phyloP scores from a whole-genome alignment of 495 filamentous ascomycete genomes.

The Entonaema liquescens region DNA sequence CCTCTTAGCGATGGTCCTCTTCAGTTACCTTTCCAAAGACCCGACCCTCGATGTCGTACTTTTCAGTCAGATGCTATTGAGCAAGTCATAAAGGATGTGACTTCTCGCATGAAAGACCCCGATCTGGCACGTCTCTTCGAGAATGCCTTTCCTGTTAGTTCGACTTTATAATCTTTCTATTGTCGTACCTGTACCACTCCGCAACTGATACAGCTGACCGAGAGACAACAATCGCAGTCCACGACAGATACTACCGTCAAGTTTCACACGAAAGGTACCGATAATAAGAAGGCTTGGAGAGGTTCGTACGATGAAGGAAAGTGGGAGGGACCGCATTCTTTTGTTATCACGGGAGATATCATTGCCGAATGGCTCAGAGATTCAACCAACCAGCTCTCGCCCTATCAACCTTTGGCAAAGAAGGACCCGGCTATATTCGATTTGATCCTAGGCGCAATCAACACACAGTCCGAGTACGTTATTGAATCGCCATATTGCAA shows the following conservation, averaged over 20 bases:
- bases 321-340: constrained; percentile 88
- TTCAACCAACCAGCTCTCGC: constrained; percentile 92
- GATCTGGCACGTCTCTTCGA: constrained; percentile 94
- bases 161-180: constrained; percentile 1
- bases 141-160: constrained; percentile 81
- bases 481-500: constrained; percentile 97
- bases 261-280: constrained; percentile 60
- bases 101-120: constrained; percentile 78
- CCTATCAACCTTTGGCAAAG: constrained; percentile 85
- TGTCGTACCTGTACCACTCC: constrained; percentile 21
- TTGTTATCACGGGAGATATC: constrained; percentile 94
- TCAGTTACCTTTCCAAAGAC: constrained; percentile 88
- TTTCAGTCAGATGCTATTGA: constrained; percentile 88
- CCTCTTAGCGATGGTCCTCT: constrained; percentile 84
- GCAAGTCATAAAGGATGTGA: constrained; percentile 84
- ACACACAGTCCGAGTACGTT: constrained; percentile 94
- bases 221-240: constrained; percentile 57
- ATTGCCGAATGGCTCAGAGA: constrained; percentile 98
- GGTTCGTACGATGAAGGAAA: constrained; percentile 58
- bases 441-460: constrained; percentile 92
- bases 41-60: constrained; percentile 80
- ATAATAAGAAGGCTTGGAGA: constrained; percentile 46
- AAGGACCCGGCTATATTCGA: constrained; percentile 77
- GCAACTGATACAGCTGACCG: constrained; percentile 19
- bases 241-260: constrained; percentile 90